A percentile compares a stretch with the other conserved stretches of the same genome.
These are phyloP conservation scores for Podaxis pistillaris DNA, from an alignment of 768 basidiomycete genomes.

Conservation along the genomic window DNA sequence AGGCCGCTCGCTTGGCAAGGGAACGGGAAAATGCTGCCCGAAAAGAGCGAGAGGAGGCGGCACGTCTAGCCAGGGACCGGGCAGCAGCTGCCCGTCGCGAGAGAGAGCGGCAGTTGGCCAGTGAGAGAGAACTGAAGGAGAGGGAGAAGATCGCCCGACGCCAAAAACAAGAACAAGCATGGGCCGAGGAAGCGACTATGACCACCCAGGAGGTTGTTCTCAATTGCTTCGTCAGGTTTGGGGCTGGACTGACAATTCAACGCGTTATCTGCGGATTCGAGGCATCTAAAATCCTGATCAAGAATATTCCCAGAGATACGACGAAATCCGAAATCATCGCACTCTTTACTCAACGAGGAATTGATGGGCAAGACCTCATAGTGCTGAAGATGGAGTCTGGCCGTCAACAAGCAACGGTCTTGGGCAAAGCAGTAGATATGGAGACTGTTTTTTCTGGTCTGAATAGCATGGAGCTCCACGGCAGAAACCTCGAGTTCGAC, in stretches of 20 bases:
- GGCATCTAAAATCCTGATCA: constrained; percentile 16
- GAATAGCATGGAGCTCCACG: constrained; percentile 47
- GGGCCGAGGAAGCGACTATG: constrained; percentile 3
- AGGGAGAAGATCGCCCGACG: neutral
- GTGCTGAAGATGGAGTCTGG: constrained; percentile 22
- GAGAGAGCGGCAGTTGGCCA: neutral
- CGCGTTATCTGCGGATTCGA: constrained; percentile 18
- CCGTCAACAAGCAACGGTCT: constrained; percentile 38
- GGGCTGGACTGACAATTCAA: constrained; percentile 19
- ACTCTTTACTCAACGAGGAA: constrained; percentile 14
- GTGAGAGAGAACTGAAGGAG: neutral
- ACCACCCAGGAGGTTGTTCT: constrained; percentile 14
- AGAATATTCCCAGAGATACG: constrained; percentile 15
- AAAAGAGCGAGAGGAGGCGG: neutral
- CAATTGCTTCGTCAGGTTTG: constrained; percentile 20
- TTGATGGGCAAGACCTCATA: constrained; percentile 9
- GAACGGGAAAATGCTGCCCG: neutral
- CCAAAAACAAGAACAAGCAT: constrained; percentile 7
- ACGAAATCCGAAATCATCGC: constrained; percentile 14
- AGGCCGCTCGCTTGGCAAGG: neutral
- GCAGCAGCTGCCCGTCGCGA: neutral
- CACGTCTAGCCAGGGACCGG: neutral
- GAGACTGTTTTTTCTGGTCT: constrained; percentile 39
- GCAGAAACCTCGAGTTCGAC: constrained; percentile 40
- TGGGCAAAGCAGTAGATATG: constrained; percentile 41